These are phyloP conservation scores for Orbilia quercus DNA, from an alignment of 2,329 filamentous ascomycete species.

Conservation along the genomic window DNA sequence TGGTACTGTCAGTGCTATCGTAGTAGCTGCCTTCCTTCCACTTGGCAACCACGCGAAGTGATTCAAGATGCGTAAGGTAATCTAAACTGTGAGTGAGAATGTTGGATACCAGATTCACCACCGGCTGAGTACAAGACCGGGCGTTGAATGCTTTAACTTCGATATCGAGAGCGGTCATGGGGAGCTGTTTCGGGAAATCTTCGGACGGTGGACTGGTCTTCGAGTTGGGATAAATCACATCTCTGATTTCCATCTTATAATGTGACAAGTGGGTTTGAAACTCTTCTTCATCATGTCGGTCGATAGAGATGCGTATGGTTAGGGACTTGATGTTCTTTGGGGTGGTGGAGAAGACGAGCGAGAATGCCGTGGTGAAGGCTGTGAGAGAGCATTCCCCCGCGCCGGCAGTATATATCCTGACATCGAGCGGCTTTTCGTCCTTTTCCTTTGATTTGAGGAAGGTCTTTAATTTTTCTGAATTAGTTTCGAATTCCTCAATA, in stretches of 20 bases:
- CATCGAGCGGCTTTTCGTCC: neutral
- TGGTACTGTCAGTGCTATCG: too few species aligned
- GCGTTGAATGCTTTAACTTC: conserved; percentile 4
- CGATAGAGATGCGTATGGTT: conserved; percentile 9
- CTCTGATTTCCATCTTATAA: too few species aligned
- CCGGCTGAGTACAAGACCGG: neutral
- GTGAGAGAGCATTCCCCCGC: conserved; percentile 11
- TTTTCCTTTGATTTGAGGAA: neutral
- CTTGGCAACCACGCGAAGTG: conserved; percentile 5
- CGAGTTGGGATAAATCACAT: too few species aligned
- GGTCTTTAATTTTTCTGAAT: neutral
- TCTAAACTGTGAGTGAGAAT: too few species aligned
- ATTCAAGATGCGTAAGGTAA: neutral
- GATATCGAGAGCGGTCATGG: conserved; percentile 7
- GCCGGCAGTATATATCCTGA: conserved; percentile 16
- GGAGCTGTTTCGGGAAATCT: neutral
- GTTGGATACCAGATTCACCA: neutral
- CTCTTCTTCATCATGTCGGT: neutral
- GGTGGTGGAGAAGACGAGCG: neutral
- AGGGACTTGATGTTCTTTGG: conserved; percentile 2
- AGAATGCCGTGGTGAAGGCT: neutral
- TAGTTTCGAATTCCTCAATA: too few species aligned
- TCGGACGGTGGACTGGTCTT: neutral
- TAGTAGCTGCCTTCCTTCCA: conserved; percentile 18
- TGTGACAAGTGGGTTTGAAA: too few species aligned